Evolutionary conservation across 2,329 filamentous ascomycete species (phyloP).

Genomic region (Thielaviopsis musarum): DNA sequence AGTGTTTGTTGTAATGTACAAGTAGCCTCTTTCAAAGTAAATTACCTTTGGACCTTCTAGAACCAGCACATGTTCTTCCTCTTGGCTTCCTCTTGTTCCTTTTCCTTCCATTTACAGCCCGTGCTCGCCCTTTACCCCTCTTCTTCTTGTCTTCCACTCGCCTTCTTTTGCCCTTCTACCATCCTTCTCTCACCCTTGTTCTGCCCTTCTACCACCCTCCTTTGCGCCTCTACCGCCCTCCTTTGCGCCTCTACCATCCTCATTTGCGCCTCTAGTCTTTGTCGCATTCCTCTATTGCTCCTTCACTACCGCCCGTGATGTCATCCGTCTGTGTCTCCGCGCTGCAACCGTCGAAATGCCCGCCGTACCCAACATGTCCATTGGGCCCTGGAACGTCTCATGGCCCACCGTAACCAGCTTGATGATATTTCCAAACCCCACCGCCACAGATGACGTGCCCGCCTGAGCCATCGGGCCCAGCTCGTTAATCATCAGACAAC

Average conservation of each 20-base stretch:
- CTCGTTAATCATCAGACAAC: slow-evolving; percentile 45
- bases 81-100: neutral
- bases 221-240: neutral
- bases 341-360: neutral
- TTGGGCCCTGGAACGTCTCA: slow-evolving; percentile 39
- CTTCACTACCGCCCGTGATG: neutral
- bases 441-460: slow-evolving; percentile 47
- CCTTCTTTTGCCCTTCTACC: neutral
- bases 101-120: too few species aligned
- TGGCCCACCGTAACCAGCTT: slow-evolving; percentile 53
- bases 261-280: neutral
- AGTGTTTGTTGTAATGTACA: too few species aligned
- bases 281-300: neutral
- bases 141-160: neutral
- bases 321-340: neutral
- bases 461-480: slow-evolving; percentile 48
- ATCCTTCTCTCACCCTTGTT: too few species aligned
- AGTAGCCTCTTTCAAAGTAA: neutral
- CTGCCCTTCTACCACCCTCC: too few species aligned
- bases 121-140: neutral
- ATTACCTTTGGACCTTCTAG: neutral
- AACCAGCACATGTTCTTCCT: neutral
- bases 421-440: slow-evolving; percentile 56
- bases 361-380: slow-evolving; percentile 15
- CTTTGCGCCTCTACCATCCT: neutral